Conservation (phyloP, 2,329 filamentous ascomycete species). For the Diplodia mutila region DNA sequence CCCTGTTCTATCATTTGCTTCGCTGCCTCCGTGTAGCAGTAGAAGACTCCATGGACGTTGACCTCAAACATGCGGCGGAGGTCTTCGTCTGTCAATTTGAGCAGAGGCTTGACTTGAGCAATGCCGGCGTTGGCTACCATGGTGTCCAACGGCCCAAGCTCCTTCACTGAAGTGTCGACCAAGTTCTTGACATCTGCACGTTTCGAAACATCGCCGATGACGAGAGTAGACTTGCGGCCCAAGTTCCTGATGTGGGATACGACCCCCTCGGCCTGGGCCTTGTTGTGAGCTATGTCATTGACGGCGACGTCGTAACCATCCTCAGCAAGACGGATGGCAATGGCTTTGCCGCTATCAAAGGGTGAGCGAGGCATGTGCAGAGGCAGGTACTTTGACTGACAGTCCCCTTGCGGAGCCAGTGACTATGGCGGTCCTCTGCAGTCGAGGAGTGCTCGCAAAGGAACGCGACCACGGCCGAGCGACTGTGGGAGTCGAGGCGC, state of each 20-base stretch:
- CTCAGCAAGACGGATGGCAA: conserved; percentile 64
- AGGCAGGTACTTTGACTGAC: conserved; percentile 30
- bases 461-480: conserved; percentile 32
- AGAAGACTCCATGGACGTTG: conserved; percentile 68
- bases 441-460: conserved; percentile 32
- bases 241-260: conserved; percentile 56
- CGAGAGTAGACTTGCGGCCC: conserved; percentile 58
- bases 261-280: conserved; percentile 56
- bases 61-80: conserved; percentile 64
- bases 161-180: conserved; percentile 56
- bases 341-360: conserved; percentile 60
- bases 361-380: neutral
- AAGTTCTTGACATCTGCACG: conserved; percentile 57
- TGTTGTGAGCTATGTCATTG: conserved; percentile 63
- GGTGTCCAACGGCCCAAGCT: conserved; percentile 57
- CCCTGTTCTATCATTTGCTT: conserved; percentile 68
- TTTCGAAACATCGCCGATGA: conserved; percentile 65
- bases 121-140: conserved; percentile 68
- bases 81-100: conserved; percentile 62
- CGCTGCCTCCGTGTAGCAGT: conserved; percentile 66
- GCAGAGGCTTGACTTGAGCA: conserved; percentile 58
- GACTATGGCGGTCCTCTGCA: conserved; percentile 41
- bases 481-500: conserved; percentile 30
- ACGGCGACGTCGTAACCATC: conserved; percentile 70
- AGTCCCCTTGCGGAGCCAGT: conserved; percentile 46